A percentile compares a stretch with the other conserved stretches of the same genome.
phyloP scores from a whole-genome alignment of 805 yeast species.

The Hanseniaspora lachancei region DNA sequence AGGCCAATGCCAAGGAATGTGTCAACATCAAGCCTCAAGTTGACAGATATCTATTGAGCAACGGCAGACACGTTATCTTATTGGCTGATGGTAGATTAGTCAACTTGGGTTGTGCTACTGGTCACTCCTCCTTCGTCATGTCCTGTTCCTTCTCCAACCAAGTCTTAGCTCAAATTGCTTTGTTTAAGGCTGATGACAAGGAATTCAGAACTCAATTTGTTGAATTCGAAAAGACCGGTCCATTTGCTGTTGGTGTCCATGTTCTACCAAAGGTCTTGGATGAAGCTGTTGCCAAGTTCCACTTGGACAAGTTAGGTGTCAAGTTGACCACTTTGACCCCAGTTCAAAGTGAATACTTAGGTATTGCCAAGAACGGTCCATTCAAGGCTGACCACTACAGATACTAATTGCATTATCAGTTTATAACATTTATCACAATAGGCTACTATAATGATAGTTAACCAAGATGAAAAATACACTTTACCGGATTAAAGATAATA shows the following conservation, averaged over 20 bases:
- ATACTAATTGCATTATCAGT: conserved; percentile 41
- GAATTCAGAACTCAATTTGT: conserved; percentile 67
- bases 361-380: conserved; percentile 87
- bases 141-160: conserved; percentile 99
- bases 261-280: conserved; percentile 94
- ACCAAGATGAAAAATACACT: not conserved
- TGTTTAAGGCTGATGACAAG: conserved; percentile 76
- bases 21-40: conserved; percentile 98
- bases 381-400: conserved; percentile 97
- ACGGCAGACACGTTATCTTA: conserved; percentile 87
- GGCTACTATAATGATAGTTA: no score
- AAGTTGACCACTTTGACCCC: conserved; percentile 61
- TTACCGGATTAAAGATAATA: conserved; percentile 1
- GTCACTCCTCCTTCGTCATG: conserved; percentile 98
- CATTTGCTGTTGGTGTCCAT: conserved; percentile 86
- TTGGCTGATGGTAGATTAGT: conserved; percentile 99
- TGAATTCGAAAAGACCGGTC: conserved; percentile 87
- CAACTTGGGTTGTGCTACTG: conserved; percentile 99
- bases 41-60: conserved; percentile 82
- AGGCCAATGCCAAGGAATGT: conserved; percentile 81
- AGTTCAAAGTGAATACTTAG: conserved; percentile 88
- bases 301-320: conserved; percentile 88
- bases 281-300: conserved; percentile 96
- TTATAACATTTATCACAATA: no score
- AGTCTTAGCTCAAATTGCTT: conserved; percentile 96